Base-by-base conservation (phyloP, 2,329 filamentous ascomycete genomes). In the Phialophora tarda region DNA sequence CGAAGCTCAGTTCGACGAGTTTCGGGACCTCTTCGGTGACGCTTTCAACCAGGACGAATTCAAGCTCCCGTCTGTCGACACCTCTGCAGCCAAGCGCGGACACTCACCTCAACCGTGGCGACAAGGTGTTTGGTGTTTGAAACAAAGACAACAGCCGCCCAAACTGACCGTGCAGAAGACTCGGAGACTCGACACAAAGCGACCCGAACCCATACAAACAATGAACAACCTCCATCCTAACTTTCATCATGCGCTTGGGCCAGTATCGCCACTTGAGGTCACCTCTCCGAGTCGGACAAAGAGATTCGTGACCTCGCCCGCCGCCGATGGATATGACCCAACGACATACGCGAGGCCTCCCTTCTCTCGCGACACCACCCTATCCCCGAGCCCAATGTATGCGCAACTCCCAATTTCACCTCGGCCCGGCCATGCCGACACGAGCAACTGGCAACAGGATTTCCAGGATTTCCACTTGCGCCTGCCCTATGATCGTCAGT, bases 371-470 rank as follows among this genome's bases (percentile, higher is more conserved):
- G 68, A 69, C 76, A 79, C 78, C 74, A 82, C 73, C 71, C 77
- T 76, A 64, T 82, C 78, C 26, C 79, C 82, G 51, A 85, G 82
- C 72, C 83, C 86, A 81, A 85, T 85, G 81, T 84, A 81, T 71
- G 80, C 84, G 48, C 80, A 82, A 63, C 66, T 81, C 78, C 76
- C 80, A 76, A 57, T 64, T 34, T 75, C 81, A 66, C 73, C 71
- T 66, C 80, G 74, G 70, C 79, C 78, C 77, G 75, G 75, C 28
- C 66, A 55, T 78, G 78, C 79, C 73, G 79, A 74, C 75, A 81
- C 58, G 72, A 64, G 56, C 59, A 67, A 77, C 55, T 88, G 86
- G 85, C 78, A 81, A 47, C 81, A 84, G 70, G 82, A 84, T 65
- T 78, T 86, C 53, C 81, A 85, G 65, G 82, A 82, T 67, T 85